Base-by-base conservation (phyloP, 768 basidiomycete genomes). In the Boletus vinaceobasis region DNA sequence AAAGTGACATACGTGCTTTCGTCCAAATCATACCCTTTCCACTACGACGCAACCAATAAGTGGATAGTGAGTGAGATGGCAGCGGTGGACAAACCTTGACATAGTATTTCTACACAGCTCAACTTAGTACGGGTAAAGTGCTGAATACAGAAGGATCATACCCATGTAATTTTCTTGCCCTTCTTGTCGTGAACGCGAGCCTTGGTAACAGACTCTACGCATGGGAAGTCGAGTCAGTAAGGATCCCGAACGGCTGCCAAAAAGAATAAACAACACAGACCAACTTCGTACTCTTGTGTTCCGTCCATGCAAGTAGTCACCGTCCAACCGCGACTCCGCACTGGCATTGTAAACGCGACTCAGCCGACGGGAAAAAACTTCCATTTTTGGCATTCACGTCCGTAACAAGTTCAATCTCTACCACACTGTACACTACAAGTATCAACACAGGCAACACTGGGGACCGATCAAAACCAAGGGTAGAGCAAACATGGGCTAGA, bases 281-380 rank as follows among this genome's bases (percentile, higher is more conserved):
- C 86, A 56, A 88, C 85, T 81, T 85, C 84, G 65, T 85, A 88
- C 63, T 85, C 83, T 50, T 71, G 74, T 21, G 52, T 50, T 52
- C 76, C 75, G 42, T 71, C 74, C 60, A 72, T 73, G 61, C 60
- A 71, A 50, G 51, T 55, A 31, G 55, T 56, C 31, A 54, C 31
- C 43, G 49, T 46, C 43, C 33, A 57, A 56, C 47, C 50, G 43
- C 36, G 47, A 46, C 46, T 40, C 32, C 7, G 42, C 33, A 17
- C 19, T 26, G 15, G 23, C 29, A 2, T 17, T 23, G 13, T 10
- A 32, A 48, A 45, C 46, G 52, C 45, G 51, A 33, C 43, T 46
- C 21, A 38, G 31, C 39, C 11, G 26, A 13, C 15, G 60, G 29
- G 66, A 69, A 62, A 43, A 9, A 48, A 51, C 4, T 66, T 59